phyloP scores from a whole-genome alignment of 164 flowering plant genomes.

The Aristolochia fimbriata region DNA sequence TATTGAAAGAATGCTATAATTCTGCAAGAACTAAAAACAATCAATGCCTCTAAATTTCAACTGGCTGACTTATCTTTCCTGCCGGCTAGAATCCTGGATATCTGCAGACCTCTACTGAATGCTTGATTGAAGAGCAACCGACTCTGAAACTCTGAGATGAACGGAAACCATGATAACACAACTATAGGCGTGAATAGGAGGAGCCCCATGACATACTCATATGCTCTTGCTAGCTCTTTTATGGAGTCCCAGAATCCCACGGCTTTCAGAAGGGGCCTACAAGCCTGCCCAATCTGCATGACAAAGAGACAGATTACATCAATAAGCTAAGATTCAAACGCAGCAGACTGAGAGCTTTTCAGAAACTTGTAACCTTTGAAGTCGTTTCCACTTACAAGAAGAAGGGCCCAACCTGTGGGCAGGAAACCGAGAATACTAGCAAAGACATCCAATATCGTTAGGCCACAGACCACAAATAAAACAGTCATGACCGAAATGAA shows the following conservation, averaged over 20 bases:
- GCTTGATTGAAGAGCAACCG: constrained; percentile 95
- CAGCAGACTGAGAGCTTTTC: too few species aligned
- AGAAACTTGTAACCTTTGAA: background rate
- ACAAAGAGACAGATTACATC: constrained; percentile 1
- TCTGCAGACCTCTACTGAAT: constrained; percentile 98
- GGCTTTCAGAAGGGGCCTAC: constrained; percentile 42
- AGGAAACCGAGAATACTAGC: constrained; percentile 73
- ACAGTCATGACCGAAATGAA: constrained; percentile 80
- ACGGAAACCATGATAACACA: constrained; percentile 89
- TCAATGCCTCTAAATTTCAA: constrained; percentile 1
- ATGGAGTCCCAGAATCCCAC: constrained; percentile 74
- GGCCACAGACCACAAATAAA: constrained; percentile 71
- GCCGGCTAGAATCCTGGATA: constrained; percentile 93
- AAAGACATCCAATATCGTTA: constrained; percentile 62
- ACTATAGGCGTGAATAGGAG: constrained; percentile 76
- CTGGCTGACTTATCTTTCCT: constrained; percentile 30
- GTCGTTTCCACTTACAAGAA: constrained; percentile 52
- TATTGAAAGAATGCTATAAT: background rate
- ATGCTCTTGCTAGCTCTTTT: constrained; percentile 73
- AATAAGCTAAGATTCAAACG: too few species aligned
- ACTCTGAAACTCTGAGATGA: constrained; percentile 87
- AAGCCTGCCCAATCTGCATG: constrained; percentile 72
- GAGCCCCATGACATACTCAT: constrained; percentile 83
- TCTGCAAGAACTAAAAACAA: background rate
- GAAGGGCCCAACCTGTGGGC: constrained; percentile 95